A percentile compares a stretch with the other conserved stretches of the same genome.
Conservation (phyloP, 345 rosid genomes). For the Gossypium herbaceum region DNA sequence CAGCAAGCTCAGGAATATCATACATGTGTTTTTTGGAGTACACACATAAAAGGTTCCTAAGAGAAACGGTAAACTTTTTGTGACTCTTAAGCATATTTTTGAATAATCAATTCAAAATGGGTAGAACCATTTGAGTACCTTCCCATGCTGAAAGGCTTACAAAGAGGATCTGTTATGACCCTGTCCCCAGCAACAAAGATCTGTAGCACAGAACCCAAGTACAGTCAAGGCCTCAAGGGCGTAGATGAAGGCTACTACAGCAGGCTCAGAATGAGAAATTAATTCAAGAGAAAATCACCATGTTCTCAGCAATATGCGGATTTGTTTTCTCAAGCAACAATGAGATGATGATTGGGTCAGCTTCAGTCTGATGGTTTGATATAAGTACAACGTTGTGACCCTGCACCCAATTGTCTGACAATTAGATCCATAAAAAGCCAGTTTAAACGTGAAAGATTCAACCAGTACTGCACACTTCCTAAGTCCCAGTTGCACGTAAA, state of each 20-base stretch:
- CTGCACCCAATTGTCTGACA: conserved; percentile 40
- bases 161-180: conserved; percentile 91
- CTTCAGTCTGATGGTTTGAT: conserved; percentile 97
- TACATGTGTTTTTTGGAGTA: conserved; percentile 92
- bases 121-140: conserved; percentile 44
- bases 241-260: conserved; percentile 11
- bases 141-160: conserved; percentile 99
- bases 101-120: conserved; percentile 19
- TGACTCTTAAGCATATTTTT: conserved; percentile 23
- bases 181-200: conserved; percentile 94
- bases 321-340: conserved; percentile 76
- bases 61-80: conserved; percentile 20
- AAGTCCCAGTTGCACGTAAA: not conserved
- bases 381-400: conserved; percentile 84
- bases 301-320: conserved; percentile 57
- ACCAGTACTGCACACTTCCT: not conserved
- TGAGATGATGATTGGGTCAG: conserved; percentile 90
- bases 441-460: not conserved
- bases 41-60: conserved; percentile 91
- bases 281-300: conserved; percentile 38
- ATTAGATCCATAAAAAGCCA: conserved; percentile 16
- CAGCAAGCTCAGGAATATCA: conserved; percentile 86
- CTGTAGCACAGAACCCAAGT: conserved; percentile 38
- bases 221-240: conserved; percentile 16
- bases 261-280: conserved; percentile 19